A percentile compares a stretch with the other conserved stretches of the same genome.
These are phyloP conservation scores for Aspergillus neoniger DNA, from an alignment of 2,329 filamentous ascomycete species.

Conservation along the genomic window DNA sequence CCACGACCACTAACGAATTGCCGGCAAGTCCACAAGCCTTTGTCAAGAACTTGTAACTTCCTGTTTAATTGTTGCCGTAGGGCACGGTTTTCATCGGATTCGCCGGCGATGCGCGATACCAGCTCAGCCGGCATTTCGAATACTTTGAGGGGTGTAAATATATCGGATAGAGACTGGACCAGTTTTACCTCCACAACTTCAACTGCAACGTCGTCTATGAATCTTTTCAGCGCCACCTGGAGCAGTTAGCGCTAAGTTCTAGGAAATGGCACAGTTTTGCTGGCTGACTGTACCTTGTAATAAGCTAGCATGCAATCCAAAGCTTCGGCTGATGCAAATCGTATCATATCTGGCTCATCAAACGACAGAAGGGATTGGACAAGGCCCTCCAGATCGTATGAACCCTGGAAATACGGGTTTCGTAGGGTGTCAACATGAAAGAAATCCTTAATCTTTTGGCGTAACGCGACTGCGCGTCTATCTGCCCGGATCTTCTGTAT, in stretches of 20 bases:
- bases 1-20: neutral
- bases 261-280: too few species aligned
- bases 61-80: neutral
- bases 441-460: neutral
- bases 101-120: neutral
- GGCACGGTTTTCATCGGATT: neutral
- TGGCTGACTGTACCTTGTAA: too few species aligned
- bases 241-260: too few species aligned
- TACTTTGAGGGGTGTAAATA: neutral
- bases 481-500: slow-evolving; percentile 28
- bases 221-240: neutral
- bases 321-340: neutral
- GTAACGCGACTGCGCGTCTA: too few species aligned
- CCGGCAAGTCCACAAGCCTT: neutral
- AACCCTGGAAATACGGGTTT: neutral
- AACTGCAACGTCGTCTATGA: neutral
- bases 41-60: neutral
- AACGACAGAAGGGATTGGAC: neutral
- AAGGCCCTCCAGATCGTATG: neutral
- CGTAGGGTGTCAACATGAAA: too few species aligned
- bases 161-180: neutral
- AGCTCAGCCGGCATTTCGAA: neutral
- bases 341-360: neutral
- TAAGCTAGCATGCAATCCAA: slow-evolving; percentile 1
- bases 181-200: neutral